A percentile compares a stretch with the other conserved stretches of the same genome.
These are phyloP conservation scores for Echinochloa phyllopogon DNA, from an alignment of 176 grass and related monocot genomes.

Conservation along the genomic window DNA sequence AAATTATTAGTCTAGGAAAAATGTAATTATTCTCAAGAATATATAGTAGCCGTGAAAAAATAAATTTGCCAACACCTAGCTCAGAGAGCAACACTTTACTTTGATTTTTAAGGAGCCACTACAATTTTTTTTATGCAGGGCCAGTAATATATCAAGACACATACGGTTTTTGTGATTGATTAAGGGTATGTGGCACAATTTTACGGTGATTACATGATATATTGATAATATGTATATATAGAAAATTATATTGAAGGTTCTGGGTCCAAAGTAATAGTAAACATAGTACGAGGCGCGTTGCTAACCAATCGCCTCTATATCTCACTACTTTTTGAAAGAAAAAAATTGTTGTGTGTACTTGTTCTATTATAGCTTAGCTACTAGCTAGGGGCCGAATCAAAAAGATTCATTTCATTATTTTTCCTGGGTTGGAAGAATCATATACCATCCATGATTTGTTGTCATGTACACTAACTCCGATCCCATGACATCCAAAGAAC, in stretches of 20 bases:
- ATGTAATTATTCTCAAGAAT: too few relatives aligned
- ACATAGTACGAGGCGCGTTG: too few relatives aligned
- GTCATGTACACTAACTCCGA: not conserved
- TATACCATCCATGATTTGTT: not conserved
- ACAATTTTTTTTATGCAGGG: too few relatives aligned
- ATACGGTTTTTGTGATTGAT: too few relatives aligned
- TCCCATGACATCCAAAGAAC: too few relatives aligned
- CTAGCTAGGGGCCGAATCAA: not conserved
- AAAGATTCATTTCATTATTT: not conserved
- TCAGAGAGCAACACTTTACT: too few relatives aligned
- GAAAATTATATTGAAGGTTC: not conserved
- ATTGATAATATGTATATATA: not conserved
- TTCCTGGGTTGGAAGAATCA: not conserved
- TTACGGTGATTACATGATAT: not conserved
- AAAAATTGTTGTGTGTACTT: not conserved
- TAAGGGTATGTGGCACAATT: not conserved
- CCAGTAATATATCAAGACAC: too few relatives aligned
- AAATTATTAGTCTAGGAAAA: too few relatives aligned
- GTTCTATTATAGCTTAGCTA: not conserved
- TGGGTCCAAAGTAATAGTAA: not conserved
- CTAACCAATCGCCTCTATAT: too few relatives aligned
- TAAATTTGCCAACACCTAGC: too few relatives aligned
- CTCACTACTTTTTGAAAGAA: not conserved
- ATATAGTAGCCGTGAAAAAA: too few relatives aligned
- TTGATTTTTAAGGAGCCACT: too few relatives aligned